These are phyloP conservation scores for Panicum hallii DNA, from an alignment of 202 grass and related monocot genomes.

Conservation along the genomic window DNA sequence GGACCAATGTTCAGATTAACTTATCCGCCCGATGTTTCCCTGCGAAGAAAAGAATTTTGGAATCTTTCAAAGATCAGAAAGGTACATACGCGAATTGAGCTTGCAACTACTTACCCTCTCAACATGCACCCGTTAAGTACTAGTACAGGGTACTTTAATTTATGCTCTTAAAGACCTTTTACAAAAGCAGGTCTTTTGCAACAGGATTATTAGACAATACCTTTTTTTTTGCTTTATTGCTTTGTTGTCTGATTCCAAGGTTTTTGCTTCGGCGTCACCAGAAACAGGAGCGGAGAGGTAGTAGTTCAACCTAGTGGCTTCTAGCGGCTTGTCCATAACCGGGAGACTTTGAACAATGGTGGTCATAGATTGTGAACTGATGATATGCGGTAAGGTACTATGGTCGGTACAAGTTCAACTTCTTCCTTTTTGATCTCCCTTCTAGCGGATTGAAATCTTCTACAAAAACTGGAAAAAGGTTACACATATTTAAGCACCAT, in stretches of 20 bases:
- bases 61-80: slow-evolving; percentile 30
- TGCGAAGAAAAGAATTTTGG: slow-evolving; percentile 41
- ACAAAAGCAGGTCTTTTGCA: slow-evolving; percentile 35
- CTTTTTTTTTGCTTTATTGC: slow-evolving; percentile 30
- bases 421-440: background rate
- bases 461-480: background rate
- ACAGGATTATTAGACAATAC: slow-evolving; percentile 20
- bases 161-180: slow-evolving; percentile 37
- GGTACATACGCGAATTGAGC: slow-evolving; percentile 15
- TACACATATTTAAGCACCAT: background rate
- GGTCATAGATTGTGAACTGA: background rate
- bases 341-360: background rate
- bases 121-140: background rate
- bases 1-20: background rate
- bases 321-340: background rate
- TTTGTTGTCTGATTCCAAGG: slow-evolving; percentile 19
- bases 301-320: background rate
- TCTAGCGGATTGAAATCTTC: background rate
- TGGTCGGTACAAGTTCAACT: background rate
- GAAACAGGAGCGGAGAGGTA: background rate
- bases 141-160: slow-evolving; percentile 13
- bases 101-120: slow-evolving; percentile 15
- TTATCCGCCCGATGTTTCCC: background rate
- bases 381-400: background rate
- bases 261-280: slow-evolving; percentile 13